Evolutionary conservation across 2,329 filamentous ascomycete genomes (phyloP).

Genomic region (Colletotrichum liaoningense): DNA sequence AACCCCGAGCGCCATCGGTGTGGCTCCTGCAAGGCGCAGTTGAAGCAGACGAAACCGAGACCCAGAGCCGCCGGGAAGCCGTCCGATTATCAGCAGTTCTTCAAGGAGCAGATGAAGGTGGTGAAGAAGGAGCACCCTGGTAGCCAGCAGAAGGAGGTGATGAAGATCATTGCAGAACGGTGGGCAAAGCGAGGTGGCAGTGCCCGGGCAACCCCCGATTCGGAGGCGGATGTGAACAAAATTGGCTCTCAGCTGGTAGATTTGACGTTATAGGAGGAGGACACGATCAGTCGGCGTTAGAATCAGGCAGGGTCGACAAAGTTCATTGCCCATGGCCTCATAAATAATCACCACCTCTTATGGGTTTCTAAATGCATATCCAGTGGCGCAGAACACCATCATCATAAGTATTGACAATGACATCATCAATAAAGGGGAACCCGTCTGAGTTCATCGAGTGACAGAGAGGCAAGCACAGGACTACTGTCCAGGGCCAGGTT

Average conservation of each 20-base stretch:
- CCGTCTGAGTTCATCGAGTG: too few species aligned
- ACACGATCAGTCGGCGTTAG: not conserved
- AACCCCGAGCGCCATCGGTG: slow-evolving; percentile 79
- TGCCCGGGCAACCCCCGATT: slow-evolving; percentile 36
- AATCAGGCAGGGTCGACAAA: not conserved
- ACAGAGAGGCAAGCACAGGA: too few species aligned
- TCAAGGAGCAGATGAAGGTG: slow-evolving; percentile 75
- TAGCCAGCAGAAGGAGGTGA: slow-evolving; percentile 74
- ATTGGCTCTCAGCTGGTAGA: slow-evolving; percentile 5
- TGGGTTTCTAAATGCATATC: not conserved
- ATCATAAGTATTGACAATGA: not conserved
- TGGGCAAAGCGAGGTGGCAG: slow-evolving; percentile 66
- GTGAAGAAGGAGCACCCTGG: slow-evolving; percentile 67
- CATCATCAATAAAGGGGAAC: too few species aligned
- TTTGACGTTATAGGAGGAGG: slow-evolving; percentile 5
- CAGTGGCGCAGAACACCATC: not conserved
- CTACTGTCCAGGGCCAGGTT: too few species aligned
- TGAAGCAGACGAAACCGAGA: slow-evolving; percentile 84
- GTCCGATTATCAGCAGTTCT: slow-evolving; percentile 62
- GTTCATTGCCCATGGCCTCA: not conserved
- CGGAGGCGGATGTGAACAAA: slow-evolving; percentile 6
- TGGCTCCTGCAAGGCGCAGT: slow-evolving; percentile 75
- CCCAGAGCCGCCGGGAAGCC: slow-evolving; percentile 61
- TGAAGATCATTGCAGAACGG: slow-evolving; percentile 73
- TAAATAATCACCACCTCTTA: not conserved